A percentile compares a stretch with the other conserved stretches of the same genome.
These are phyloP conservation scores for Nigrograna mackinnonii DNA, from an alignment of 2,329 filamentous ascomycete genomes.

Conservation along the genomic window DNA sequence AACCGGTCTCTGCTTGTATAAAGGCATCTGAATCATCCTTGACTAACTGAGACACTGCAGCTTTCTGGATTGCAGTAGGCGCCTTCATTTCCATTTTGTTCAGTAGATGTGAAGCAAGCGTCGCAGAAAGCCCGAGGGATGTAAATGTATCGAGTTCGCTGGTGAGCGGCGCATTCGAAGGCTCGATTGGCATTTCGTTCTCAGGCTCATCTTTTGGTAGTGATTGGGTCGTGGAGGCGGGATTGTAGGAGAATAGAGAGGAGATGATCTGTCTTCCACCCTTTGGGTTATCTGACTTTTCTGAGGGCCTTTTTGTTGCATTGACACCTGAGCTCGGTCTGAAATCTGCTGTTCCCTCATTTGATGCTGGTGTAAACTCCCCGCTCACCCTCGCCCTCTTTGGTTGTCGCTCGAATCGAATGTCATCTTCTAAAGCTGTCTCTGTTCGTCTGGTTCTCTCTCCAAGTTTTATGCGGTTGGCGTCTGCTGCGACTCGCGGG, in stretches of 20 bases:
- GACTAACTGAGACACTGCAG: slow-evolving; percentile 79
- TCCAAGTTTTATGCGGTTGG: slow-evolving; percentile 34
- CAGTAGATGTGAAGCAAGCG: slow-evolving; percentile 79
- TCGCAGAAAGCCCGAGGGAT: slow-evolving; percentile 78
- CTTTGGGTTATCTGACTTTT: slow-evolving; percentile 36
- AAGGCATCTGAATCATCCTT: slow-evolving; percentile 88
- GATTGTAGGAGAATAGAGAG: slow-evolving; percentile 90
- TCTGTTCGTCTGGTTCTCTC: slow-evolving; percentile 20
- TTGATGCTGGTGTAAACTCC: slow-evolving; percentile 38
- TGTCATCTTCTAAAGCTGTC: slow-evolving; percentile 18
- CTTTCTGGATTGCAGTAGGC: slow-evolving; percentile 93
- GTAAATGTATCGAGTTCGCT: slow-evolving; percentile 86
- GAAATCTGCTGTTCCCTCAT: slow-evolving; percentile 22
- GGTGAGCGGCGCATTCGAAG: slow-evolving; percentile 88
- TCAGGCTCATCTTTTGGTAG: slow-evolving; percentile 50
- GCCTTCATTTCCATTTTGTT: slow-evolving; percentile 86
- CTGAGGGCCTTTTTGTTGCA: slow-evolving; percentile 29
- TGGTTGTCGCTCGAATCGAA: slow-evolving; percentile 20
- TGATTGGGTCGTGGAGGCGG: slow-evolving; percentile 67
- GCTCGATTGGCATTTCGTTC: slow-evolving; percentile 59
- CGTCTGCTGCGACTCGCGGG: slow-evolving; percentile 23
- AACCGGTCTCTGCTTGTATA: slow-evolving; percentile 95
- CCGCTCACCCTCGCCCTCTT: slow-evolving; percentile 42
- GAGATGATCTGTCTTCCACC: slow-evolving; percentile 74
- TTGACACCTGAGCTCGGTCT: slow-evolving; percentile 31